phyloP scores from a whole-genome alignment of 169 alveolate species.

The Cryptosporidium ubiquitum region DNA sequence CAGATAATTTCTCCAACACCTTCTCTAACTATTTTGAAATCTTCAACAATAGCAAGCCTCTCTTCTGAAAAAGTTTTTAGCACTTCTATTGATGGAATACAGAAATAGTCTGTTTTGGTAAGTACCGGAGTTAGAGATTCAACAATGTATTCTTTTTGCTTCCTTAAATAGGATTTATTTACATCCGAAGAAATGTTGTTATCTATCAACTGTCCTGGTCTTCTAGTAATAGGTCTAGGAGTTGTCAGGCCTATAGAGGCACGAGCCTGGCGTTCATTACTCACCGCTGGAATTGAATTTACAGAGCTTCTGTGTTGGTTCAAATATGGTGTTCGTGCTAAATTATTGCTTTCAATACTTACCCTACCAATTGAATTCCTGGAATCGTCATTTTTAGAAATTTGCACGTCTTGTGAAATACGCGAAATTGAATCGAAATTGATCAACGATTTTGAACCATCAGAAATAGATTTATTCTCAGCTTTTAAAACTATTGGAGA shows the following conservation, averaged over 20 bases:
- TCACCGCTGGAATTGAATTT: background rate
- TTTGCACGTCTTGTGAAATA: conserved; percentile 41
- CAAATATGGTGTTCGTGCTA: conserved; percentile 46
- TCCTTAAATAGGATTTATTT: background rate
- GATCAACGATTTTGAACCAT: conserved; percentile 12
- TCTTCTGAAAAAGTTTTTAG: conserved; percentile 82
- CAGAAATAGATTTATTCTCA: conserved; percentile 3
- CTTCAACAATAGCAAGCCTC: conserved; percentile 81
- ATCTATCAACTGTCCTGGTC: background rate
- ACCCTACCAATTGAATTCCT: conserved; percentile 42
- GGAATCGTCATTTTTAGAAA: conserved; percentile 22
- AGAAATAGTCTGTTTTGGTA: conserved; percentile 79
- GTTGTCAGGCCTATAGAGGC: conserved; percentile 69
- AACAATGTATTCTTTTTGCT: conserved; percentile 33
- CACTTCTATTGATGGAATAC: conserved; percentile 81
- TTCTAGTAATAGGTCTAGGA: conserved; percentile 62
- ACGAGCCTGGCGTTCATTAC: conserved; percentile 41
- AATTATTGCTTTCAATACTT: conserved; percentile 13
- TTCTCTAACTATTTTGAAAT: conserved; percentile 79
- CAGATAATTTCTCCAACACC: conserved; percentile 84
- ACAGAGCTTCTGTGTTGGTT: conserved; percentile 37
- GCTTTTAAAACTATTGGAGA: conserved; percentile 26
- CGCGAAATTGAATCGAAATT: conserved; percentile 65
- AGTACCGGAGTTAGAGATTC: conserved; percentile 77
- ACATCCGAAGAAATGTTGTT: background rate